These are phyloP conservation scores for Fistulinella prunicolor DNA, from an alignment of 768 basidiomycete species.

Conservation along the genomic window DNA sequence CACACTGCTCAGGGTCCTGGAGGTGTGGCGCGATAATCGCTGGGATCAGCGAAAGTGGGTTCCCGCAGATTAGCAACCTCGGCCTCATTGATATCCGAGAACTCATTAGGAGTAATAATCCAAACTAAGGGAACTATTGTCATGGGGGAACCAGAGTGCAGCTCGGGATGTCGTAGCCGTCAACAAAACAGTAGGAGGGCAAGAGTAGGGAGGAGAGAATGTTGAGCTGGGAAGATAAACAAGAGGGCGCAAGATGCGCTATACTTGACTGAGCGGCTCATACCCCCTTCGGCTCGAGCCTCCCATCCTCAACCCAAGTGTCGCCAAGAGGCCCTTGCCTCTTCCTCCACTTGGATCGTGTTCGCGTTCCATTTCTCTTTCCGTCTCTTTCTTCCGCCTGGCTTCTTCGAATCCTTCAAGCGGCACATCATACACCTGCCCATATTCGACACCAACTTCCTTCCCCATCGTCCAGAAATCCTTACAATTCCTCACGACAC, in stretches of 20 bases:
- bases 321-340: constrained; percentile 37
- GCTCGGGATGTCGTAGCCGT: too few species aligned
- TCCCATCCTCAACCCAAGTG: constrained; percentile 36
- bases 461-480: constrained; percentile 93
- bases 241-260: background rate
- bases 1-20: too few species aligned
- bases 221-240: too few species aligned
- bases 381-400: constrained; percentile 55
- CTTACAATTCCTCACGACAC: constrained; percentile 71
- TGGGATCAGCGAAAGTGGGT: too few species aligned
- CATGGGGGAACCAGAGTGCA: too few species aligned
- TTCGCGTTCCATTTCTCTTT: constrained; percentile 41
- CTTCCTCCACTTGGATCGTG: constrained; percentile 45
- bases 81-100: too few species aligned
- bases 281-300: constrained; percentile 35
- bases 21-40: too few species aligned
- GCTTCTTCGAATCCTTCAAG: constrained; percentile 79
- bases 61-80: too few species aligned
- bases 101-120: too few species aligned
- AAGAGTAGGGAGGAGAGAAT: too few species aligned
- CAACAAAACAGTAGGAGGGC: too few species aligned
- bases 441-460: constrained; percentile 89
- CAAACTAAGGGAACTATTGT: too few species aligned
- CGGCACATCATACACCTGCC: constrained; percentile 85
- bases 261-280: constrained; percentile 33